These are phyloP conservation scores for Hansenula lynferdii DNA, from an alignment of 1,139 yeast genomes.

Conservation along the genomic window DNA sequence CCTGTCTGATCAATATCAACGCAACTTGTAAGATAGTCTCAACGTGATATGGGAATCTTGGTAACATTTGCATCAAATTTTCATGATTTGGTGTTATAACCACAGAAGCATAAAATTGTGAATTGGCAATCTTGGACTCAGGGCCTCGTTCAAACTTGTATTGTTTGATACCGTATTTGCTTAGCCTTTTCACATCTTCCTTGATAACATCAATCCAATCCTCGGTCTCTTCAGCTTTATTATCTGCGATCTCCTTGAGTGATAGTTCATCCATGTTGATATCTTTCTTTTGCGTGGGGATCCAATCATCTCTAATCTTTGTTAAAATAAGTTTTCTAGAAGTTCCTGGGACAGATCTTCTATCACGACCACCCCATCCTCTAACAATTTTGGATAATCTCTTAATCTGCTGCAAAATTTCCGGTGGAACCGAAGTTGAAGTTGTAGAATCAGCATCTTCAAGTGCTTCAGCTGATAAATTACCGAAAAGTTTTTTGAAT, in stretches of 20 bases:
- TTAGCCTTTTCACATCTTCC: slow-evolving; percentile 41
- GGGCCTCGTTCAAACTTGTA: slow-evolving; percentile 43
- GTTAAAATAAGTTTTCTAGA: slow-evolving; percentile 63
- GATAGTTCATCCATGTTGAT: slow-evolving; percentile 55
- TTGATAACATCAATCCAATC: slow-evolving; percentile 45
- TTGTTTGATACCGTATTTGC: slow-evolving; percentile 46
- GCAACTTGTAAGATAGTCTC: slow-evolving; percentile 81
- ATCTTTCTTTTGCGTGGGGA: slow-evolving; percentile 66
- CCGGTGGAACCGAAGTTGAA: slow-evolving; percentile 55
- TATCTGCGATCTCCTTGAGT: slow-evolving; percentile 36
- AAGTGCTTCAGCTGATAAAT: slow-evolving; percentile 59
- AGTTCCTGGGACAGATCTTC: slow-evolving; percentile 65
- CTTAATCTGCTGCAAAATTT: slow-evolving; percentile 58
- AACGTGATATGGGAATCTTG: slow-evolving; percentile 66
- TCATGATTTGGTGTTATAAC: slow-evolving; percentile 71
- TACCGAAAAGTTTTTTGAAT: slow-evolving; percentile 68
- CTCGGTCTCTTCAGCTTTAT: slow-evolving; percentile 30
- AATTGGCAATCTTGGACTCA: slow-evolving; percentile 42
- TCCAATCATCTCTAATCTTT: slow-evolving; percentile 75
- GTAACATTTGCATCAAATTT: slow-evolving; percentile 49
- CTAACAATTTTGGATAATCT: slow-evolving; percentile 57
- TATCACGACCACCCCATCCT: slow-evolving; percentile 84
- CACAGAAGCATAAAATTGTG: slow-evolving; percentile 64
- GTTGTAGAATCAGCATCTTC: slow-evolving; percentile 66
- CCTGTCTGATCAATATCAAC: slow-evolving; percentile 69